Evolutionary conservation across 2,329 filamentous ascomycete genomes (phyloP).

Genomic region (Calonectria pauciramosa): DNA sequence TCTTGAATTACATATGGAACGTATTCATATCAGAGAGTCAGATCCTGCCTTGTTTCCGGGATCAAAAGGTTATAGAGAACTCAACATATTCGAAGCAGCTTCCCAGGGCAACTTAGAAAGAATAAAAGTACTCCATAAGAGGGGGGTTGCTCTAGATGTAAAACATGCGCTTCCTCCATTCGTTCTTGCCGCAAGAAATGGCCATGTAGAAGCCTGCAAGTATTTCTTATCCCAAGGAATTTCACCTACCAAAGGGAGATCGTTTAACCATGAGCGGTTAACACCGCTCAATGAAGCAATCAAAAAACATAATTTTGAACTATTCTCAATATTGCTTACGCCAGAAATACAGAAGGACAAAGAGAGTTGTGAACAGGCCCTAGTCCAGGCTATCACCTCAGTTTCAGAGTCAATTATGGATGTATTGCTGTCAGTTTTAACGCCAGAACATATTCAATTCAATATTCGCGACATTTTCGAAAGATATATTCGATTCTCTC

Average conservation of each 20-base stretch:
- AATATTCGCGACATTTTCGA: background rate
- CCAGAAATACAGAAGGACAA: background rate
- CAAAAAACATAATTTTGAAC: background rate
- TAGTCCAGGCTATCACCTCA: background rate
- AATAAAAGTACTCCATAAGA: background rate
- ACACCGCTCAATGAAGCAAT: background rate
- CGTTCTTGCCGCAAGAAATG: background rate
- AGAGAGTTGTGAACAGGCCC: too few relatives aligned
- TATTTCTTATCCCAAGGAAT: background rate
- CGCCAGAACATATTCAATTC: background rate
- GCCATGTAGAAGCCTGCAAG: background rate
- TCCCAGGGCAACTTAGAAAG: background rate
- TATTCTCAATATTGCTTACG: background rate
- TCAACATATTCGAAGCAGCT: background rate
- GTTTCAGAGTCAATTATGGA: background rate
- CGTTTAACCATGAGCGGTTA: background rate
- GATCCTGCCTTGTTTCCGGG: background rate
- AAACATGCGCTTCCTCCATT: background rate
- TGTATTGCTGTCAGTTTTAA: background rate
- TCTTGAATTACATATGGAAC: background rate
- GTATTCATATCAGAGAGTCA: background rate
- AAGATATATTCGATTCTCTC: background rate
- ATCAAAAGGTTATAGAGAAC: background rate
- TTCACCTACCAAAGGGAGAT: background rate
- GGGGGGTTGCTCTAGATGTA: background rate